phyloP scores from a whole-genome alignment of 2,329 filamentous ascomycete genomes.

The Talaromyces atroroseus region DNA sequence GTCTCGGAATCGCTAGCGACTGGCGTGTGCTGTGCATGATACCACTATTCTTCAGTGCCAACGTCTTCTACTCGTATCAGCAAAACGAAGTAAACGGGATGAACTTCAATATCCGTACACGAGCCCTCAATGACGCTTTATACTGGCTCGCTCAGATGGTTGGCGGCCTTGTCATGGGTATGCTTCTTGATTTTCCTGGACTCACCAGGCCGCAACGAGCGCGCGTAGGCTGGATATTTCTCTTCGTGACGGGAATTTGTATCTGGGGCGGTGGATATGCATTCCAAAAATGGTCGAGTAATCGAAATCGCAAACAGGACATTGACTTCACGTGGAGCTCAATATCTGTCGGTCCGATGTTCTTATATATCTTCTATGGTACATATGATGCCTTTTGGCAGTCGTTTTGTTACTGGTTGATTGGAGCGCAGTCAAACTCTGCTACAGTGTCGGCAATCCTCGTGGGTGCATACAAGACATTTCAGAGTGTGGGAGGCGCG shows the following conservation, averaged over 20 bases:
- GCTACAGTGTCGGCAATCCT: constrained; percentile 39
- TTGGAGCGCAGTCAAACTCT: constrained; percentile 43
- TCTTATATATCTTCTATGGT: constrained; percentile 67
- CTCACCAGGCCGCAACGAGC: constrained; percentile 46
- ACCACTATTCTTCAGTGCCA: constrained; percentile 51
- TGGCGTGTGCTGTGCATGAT: constrained; percentile 47
- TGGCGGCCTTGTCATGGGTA: constrained; percentile 39
- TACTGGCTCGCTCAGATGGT: constrained; percentile 52
- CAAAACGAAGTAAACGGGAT: constrained; percentile 49
- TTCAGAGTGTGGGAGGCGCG: constrained; percentile 41
- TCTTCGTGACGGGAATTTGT: constrained; percentile 47
- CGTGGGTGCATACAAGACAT: constrained; percentile 45
- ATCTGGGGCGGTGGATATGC: constrained; percentile 60
- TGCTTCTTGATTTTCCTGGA: constrained; percentile 35
- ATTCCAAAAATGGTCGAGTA: constrained; percentile 56
- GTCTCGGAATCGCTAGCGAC: constrained; percentile 30
- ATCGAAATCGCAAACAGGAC: constrained; percentile 36
- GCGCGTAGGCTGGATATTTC: constrained; percentile 41
- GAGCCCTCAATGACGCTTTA: constrained; percentile 47
- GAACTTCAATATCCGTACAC: constrained; percentile 49
- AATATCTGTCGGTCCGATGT: constrained; percentile 57
- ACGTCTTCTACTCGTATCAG: constrained; percentile 52
- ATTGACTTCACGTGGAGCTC: constrained; percentile 45
- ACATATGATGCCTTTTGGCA: constrained; percentile 66
- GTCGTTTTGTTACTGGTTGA: constrained; percentile 58